Base-by-base conservation (phyloP, 345 rosid species). In the Corchorus capsularis region DNA sequence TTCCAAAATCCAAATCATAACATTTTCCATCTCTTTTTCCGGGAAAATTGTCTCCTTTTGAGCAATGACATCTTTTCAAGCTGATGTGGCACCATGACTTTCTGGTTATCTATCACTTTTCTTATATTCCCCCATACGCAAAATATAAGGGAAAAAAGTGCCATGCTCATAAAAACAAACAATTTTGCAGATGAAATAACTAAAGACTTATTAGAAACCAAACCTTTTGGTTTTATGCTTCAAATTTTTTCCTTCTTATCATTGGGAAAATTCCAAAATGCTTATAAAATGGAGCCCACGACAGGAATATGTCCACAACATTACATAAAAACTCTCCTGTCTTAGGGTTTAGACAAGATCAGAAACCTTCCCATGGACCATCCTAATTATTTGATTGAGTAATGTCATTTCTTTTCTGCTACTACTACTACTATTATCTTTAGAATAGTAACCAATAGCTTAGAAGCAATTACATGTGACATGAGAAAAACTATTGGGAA, bases 81-180 rank as follows among this genome's bases (percentile, higher is more conserved):
- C 50, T 71, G 74, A 71, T 7, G 74, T 55, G 74, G 57, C 32
- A 6, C 19, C n/a, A 39, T 1, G 74, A 19, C 74, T 71, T 71
- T 55, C 34, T 14, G 43, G 43, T 27, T 39, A 34, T 15, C 73
- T 39, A 34, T 15, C 73, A 34, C 41, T 11, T 37, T 27, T 27
- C 1, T 72, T 19, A 19, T 13, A n/a, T 22, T 57, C 52, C 39
- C 73, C 45, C 6, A 20, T 2, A 66, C 52, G 27, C 69, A 64
- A 64, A 45, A 11, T 15, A 55, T 20, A 55, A 8, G 6, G 6
- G 2, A 50, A 19, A 47, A 34, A 8, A 27, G 46, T 52, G 45
- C 15, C 11, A 32, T 52, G 27, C 2, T 8, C 17, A 53, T 34
- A 53, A 53, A 53, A 37, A 50, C 47, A 46, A 67, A 71, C 47